Percentiles rank a stretch among this genome's conserved stretches.
These are phyloP conservation scores for Cyclostephanos invisitatus DNA, from an alignment of 108 stramenopile genomes.

Conservation along the genomic window DNA sequence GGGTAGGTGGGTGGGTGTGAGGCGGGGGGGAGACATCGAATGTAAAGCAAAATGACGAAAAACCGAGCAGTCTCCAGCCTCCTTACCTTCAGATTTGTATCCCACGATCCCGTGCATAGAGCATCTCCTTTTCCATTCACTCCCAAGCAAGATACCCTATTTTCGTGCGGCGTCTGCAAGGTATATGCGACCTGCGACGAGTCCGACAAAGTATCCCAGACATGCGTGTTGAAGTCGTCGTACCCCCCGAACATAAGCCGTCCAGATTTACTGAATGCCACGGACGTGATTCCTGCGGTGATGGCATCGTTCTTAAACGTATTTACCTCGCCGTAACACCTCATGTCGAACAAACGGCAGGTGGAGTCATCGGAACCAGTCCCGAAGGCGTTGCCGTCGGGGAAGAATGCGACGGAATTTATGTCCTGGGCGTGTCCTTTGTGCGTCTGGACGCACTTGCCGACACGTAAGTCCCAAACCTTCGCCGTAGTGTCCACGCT, in stretches of 20 bases:
- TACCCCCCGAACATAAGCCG: constrained; percentile 90
- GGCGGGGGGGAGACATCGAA: background rate
- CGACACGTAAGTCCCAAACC: constrained; percentile 95
- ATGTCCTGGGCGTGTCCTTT: constrained; percentile 96
- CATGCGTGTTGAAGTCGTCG: constrained; percentile 72
- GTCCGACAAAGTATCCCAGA: constrained; percentile 76
- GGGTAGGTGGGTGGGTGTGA: background rate
- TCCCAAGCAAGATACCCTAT: constrained; percentile 94
- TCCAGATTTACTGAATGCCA: constrained; percentile 77
- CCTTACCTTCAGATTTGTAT: constrained; percentile 89
- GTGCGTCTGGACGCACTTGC: constrained; percentile 86
- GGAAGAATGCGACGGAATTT: constrained; percentile 96
- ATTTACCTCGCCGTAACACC: constrained; percentile 88
- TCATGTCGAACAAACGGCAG: constrained; percentile 94
- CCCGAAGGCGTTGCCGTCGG: constrained; percentile 88
- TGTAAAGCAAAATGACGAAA: background rate
- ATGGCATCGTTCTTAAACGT: constrained; percentile 80
- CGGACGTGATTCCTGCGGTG: constrained; percentile 80
- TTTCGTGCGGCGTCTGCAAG: constrained; percentile 84
- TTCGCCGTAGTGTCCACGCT: constrained; percentile 95
- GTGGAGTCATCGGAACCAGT: constrained; percentile 96
- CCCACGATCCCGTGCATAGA: constrained; percentile 98
- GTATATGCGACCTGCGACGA: constrained; percentile 51
- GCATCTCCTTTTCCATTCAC: constrained; percentile 91
- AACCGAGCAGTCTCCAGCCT: background rate